A percentile compares a stretch with the other conserved stretches of the same genome.
Evolutionary conservation across 495 filamentous ascomycete genomes (phyloP).

Genomic region (Aspergillus homomorphus): DNA sequence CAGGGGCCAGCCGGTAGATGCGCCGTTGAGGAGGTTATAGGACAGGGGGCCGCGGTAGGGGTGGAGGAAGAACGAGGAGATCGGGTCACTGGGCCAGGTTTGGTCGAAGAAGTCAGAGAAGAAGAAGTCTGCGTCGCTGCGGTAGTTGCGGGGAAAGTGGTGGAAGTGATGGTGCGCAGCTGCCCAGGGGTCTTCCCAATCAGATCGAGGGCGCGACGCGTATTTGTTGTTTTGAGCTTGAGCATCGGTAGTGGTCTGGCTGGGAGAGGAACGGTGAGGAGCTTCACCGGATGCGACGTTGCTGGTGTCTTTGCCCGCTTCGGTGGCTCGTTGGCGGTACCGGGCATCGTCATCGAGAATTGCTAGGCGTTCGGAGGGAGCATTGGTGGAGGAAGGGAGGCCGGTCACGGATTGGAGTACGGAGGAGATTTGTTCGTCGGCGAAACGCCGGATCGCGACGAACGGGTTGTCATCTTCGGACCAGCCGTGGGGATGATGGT

Average conservation of each 20-base stretch:
- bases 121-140: constrained; percentile 23
- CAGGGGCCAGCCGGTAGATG: constrained; percentile 38
- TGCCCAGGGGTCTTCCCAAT: constrained; percentile 14
- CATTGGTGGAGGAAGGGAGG: constrained; percentile 36
- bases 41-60: constrained; percentile 27
- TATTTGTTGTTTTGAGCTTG: not conserved
- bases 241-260: not conserved
- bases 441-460: constrained; percentile 56
- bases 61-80: constrained; percentile 31
- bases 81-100: constrained; percentile 31
- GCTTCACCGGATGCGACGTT: constrained; percentile 1
- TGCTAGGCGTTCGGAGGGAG: constrained; percentile 34
- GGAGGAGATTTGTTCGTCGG: constrained; percentile 56
- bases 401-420: constrained; percentile 52
- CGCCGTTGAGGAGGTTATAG: constrained; percentile 31
- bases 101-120: constrained; percentile 38
- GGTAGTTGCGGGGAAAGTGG: constrained; percentile 7
- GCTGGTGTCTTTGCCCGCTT: constrained; percentile 16
- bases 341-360: constrained; percentile 33
- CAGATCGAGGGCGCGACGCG: constrained; percentile 9
- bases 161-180: not conserved
- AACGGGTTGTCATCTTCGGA: constrained; percentile 52
- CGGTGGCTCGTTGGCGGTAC: constrained; percentile 19
- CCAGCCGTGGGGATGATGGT: constrained; percentile 17
- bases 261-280: constrained; percentile 1